These are phyloP conservation scores for Cicer arietinum DNA, from an alignment of 306 rosid genomes.

Conservation along the genomic window DNA sequence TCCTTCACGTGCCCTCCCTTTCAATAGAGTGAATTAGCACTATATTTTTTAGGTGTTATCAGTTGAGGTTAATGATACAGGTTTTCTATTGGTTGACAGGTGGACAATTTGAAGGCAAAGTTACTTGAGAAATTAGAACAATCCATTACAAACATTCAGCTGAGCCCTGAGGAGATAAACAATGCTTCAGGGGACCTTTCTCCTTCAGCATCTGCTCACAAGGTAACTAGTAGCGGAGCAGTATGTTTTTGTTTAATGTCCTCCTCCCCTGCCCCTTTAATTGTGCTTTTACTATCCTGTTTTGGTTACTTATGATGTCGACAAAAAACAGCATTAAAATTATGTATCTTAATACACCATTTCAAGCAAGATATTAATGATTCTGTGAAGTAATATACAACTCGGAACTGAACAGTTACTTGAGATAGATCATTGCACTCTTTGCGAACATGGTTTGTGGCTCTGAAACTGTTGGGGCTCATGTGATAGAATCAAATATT, in stretches of 20 bases:
- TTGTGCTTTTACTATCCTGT: constrained; percentile 16
- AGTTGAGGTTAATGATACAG: constrained; percentile 41
- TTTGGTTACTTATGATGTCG: constrained; percentile 31
- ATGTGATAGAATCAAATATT: constrained; percentile 7
- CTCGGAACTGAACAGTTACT: background rate
- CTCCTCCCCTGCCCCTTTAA: constrained; percentile 29
- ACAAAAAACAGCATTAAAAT: constrained; percentile 38
- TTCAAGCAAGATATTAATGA: constrained; percentile 41
- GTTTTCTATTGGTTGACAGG: constrained; percentile 62
- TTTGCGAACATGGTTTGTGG: constrained; percentile 27
- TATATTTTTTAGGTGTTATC: constrained; percentile 16
- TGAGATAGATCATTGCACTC: background rate
- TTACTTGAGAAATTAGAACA: constrained; percentile 85
- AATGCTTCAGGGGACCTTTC: constrained; percentile 57
- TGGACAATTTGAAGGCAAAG: constrained; percentile 77
- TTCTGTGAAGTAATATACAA: constrained; percentile 41
- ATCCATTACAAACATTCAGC: constrained; percentile 67
- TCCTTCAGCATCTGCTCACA: constrained; percentile 59
- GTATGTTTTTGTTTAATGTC: constrained; percentile 37
- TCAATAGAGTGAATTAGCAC: background rate
- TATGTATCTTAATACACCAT: constrained; percentile 50
- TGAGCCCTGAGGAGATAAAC: constrained; percentile 63
- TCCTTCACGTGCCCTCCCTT: constrained; percentile 12
- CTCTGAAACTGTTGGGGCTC: constrained; percentile 4
- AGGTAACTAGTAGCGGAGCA: constrained; percentile 55